phyloP scores from a whole-genome alignment of 345 rosid species.

The Brassica juncea region DNA sequence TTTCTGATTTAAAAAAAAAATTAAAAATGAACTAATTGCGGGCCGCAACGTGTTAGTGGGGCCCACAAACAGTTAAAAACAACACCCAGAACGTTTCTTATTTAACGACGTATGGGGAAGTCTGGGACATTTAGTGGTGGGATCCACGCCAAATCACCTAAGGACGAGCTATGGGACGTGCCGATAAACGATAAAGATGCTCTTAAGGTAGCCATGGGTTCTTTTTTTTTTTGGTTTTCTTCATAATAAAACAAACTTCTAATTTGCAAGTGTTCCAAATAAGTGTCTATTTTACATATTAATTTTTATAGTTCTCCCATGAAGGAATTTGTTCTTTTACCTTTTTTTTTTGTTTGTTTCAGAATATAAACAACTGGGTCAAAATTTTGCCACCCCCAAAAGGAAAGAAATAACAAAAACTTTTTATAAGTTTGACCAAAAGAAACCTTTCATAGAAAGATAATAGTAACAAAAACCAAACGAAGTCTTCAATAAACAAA shows the following conservation, averaged over 20 bases:
- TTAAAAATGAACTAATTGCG: too few relatives aligned
- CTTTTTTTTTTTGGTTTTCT: not conserved
- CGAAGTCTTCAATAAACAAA: constrained; percentile 3
- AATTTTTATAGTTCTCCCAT: not conserved
- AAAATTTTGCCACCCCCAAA: constrained; percentile 8
- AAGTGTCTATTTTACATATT: not conserved
- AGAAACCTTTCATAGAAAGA: not conserved
- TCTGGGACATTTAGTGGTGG: too few relatives aligned
- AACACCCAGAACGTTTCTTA: too few relatives aligned
- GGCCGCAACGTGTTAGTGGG: too few relatives aligned
- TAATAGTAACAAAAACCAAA: constrained; percentile 1
- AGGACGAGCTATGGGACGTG: too few relatives aligned
- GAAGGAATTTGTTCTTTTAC: not conserved
- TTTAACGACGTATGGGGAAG: too few relatives aligned
- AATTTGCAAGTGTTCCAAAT: not conserved
- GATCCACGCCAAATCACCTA: too few relatives aligned
- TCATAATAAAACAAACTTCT: not conserved
- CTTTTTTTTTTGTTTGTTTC: not conserved
- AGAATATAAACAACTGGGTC: not conserved
- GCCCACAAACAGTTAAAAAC: too few relatives aligned
- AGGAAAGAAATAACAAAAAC: constrained; percentile 7
- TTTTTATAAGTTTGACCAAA: not conserved
- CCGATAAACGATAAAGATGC: too few relatives aligned
- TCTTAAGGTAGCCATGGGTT: not conserved
- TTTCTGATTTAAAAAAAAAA: too few relatives aligned